Conservation (phyloP, 2,329 filamentous ascomycete species). For the Trichoderma brevicompactum region DNA sequence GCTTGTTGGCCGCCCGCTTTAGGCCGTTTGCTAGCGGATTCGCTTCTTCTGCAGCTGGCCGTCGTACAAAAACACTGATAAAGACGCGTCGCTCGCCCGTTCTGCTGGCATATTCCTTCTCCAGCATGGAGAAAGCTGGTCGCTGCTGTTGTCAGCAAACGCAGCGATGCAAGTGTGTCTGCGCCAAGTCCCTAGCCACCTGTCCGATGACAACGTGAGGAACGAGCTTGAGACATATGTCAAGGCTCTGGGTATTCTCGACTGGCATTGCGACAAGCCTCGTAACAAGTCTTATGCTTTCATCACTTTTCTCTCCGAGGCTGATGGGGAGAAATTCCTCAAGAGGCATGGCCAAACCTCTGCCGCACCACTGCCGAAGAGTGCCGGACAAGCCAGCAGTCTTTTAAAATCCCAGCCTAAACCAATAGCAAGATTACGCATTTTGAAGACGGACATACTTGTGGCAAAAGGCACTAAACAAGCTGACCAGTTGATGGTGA, state of each 20-base stretch:
- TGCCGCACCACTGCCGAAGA: not conserved
- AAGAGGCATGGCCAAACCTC: constrained; percentile 38
- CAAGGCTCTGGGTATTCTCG: constrained; percentile 45
- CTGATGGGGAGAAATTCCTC: constrained; percentile 52
- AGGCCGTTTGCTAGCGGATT: not conserved
- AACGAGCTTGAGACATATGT: constrained; percentile 48
- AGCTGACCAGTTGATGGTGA: constrained; percentile 35
- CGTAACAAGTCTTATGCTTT: constrained; percentile 42
- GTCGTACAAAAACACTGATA: too few species aligned
- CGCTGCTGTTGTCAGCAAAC: not conserved
- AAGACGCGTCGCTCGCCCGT: too few species aligned
- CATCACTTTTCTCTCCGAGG: constrained; percentile 48
- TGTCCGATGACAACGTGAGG: constrained; percentile 46
- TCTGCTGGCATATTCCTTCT: not conserved
- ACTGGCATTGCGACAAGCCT: constrained; percentile 52
- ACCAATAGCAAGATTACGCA: constrained; percentile 37
- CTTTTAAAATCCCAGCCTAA: not conserved
- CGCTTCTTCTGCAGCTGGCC: not conserved
- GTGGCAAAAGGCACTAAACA: constrained; percentile 42
- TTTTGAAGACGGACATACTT: constrained; percentile 40
- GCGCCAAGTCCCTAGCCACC: constrained; percentile 46
- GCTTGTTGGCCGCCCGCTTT: constrained; percentile 6
- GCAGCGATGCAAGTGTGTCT: constrained; percentile 54
- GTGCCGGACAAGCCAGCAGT: not conserved
- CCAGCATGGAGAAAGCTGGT: not conserved